phyloP scores from a whole-genome alignment of 2,329 filamentous ascomycete species.

The Aspergillus jensenii region DNA sequence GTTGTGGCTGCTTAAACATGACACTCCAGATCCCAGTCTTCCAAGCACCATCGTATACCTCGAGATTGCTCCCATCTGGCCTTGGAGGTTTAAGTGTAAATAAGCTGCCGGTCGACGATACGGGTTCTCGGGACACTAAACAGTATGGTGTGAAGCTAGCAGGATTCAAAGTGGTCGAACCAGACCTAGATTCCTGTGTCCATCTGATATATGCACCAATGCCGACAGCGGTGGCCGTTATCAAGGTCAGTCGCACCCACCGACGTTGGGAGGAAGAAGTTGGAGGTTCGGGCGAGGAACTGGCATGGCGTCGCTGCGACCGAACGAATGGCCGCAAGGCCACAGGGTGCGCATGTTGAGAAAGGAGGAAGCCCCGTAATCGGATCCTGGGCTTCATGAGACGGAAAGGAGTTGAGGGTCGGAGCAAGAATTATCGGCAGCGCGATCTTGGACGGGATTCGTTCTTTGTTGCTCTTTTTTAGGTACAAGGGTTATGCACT shows the following conservation, averaged over 20 bases:
- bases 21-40: slow-evolving; percentile 76
- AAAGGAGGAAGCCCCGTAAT: slow-evolving; percentile 10
- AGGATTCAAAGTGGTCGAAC: slow-evolving; percentile 34
- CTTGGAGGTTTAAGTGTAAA: slow-evolving; percentile 43
- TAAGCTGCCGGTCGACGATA: slow-evolving; percentile 49
- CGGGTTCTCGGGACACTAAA: slow-evolving; percentile 42
- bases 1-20: slow-evolving; percentile 88
- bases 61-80: slow-evolving; percentile 30
- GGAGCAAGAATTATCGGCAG: neutral
- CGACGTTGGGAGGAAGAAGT: slow-evolving; percentile 21
- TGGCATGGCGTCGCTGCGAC: slow-evolving; percentile 23
- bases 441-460: neutral
- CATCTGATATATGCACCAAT: slow-evolving; percentile 38
- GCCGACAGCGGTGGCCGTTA: slow-evolving; percentile 37
- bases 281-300: slow-evolving; percentile 19
- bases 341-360: slow-evolving; percentile 19
- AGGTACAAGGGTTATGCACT: slow-evolving; percentile 4
- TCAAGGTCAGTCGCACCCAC: slow-evolving; percentile 36
- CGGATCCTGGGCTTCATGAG: slow-evolving; percentile 22
- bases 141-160: slow-evolving; percentile 42
- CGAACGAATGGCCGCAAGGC: slow-evolving; percentile 12
- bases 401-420: neutral
- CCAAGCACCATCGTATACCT: slow-evolving; percentile 52
- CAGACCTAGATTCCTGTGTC: slow-evolving; percentile 18
- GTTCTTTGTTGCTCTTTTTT: neutral